These are phyloP conservation scores for Sporisorium sorghi DNA, from an alignment of 1,284 basidiomycete species.

Conservation along the genomic window DNA sequence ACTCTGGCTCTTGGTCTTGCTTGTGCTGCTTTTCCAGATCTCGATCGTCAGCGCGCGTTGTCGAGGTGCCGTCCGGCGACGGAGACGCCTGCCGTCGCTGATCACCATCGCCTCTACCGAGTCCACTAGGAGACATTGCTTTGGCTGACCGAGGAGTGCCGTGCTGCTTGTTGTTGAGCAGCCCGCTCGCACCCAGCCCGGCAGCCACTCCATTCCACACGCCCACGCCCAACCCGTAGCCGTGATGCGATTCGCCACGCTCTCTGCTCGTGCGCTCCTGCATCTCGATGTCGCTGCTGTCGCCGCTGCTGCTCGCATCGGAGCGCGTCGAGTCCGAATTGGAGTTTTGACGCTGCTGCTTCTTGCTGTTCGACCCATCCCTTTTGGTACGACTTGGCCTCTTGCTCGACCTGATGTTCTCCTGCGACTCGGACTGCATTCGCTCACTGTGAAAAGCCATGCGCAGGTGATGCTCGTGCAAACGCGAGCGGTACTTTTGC, in stretches of 20 bases:
- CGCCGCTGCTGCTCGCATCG: slow-evolving; percentile 26
- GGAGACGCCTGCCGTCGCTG: slow-evolving; percentile 33
- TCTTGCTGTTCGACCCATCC: slow-evolving; percentile 16
- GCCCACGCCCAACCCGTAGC: slow-evolving; percentile 35
- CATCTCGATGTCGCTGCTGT: slow-evolving; percentile 44
- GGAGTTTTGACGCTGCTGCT: slow-evolving; percentile 22
- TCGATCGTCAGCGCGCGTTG: slow-evolving; percentile 31
- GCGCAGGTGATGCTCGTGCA: slow-evolving; percentile 56
- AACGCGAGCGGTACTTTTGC: slow-evolving; percentile 52
- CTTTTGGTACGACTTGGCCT: slow-evolving; percentile 11
- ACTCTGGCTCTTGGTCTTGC: slow-evolving; percentile 29
- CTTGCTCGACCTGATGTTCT: slow-evolving; percentile 12
- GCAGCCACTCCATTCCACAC: slow-evolving; percentile 38
- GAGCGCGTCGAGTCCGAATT: slow-evolving; percentile 35
- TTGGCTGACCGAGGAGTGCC: slow-evolving; percentile 13
- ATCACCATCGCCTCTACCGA: slow-evolving; percentile 11
- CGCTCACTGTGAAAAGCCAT: slow-evolving; percentile 49
- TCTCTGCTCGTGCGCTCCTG: slow-evolving; percentile 27
- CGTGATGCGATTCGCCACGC: slow-evolving; percentile 22
- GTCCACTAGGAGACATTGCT: slow-evolving; percentile 2
- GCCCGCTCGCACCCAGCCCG: slow-evolving; percentile 44
- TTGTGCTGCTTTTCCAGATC: slow-evolving; percentile 38
- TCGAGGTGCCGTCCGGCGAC: slow-evolving; percentile 43
- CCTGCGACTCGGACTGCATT: slow-evolving; percentile 21
- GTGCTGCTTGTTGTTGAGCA: slow-evolving; percentile 37